A percentile compares a stretch with the other conserved stretches of the same genome.
phyloP scores from a whole-genome alignment of 169 alveolate genomes.

The Cyclospora cayetanensis region DNA sequence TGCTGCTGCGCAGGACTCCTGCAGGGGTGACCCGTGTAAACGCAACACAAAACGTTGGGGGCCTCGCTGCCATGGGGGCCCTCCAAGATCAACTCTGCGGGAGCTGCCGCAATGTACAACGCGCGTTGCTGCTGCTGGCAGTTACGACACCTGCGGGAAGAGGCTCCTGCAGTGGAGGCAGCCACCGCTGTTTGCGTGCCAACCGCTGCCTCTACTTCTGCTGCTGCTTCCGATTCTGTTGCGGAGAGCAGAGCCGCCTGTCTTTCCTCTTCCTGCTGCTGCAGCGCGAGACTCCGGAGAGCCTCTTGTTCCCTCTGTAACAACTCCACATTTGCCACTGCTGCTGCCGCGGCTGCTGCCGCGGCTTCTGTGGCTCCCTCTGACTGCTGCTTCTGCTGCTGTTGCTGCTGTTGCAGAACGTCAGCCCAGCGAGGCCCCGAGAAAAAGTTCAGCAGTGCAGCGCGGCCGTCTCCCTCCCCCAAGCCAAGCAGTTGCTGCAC shows the following conservation, averaged over 20 bases:
- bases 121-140: conserved; percentile 43
- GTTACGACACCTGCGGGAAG: background rate
- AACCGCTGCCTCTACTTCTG: conserved; percentile 33
- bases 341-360: conserved; percentile 27
- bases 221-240: background rate
- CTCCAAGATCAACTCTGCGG: background rate
- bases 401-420: conserved; percentile 29
- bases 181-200: background rate
- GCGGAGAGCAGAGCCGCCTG: background rate
- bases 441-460: background rate
- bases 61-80: conserved; percentile 57
- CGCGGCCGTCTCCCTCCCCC: conserved; percentile 9
- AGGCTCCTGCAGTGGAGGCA: background rate
- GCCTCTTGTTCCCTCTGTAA: conserved; percentile 26
- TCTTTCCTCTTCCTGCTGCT: conserved; percentile 34
- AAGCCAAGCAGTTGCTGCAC: background rate
- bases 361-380: too few species aligned
- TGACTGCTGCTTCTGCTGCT: too few species aligned
- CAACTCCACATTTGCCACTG: background rate
- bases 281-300: background rate
- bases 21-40: background rate
- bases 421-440: conserved; percentile 19
- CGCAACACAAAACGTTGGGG: conserved; percentile 13
- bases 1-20: background rate
- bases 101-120: conserved; percentile 1